These are phyloP conservation scores for Cymodocea nodosa DNA, from an alignment of 116 monocot genomes.

Conservation along the genomic window DNA sequence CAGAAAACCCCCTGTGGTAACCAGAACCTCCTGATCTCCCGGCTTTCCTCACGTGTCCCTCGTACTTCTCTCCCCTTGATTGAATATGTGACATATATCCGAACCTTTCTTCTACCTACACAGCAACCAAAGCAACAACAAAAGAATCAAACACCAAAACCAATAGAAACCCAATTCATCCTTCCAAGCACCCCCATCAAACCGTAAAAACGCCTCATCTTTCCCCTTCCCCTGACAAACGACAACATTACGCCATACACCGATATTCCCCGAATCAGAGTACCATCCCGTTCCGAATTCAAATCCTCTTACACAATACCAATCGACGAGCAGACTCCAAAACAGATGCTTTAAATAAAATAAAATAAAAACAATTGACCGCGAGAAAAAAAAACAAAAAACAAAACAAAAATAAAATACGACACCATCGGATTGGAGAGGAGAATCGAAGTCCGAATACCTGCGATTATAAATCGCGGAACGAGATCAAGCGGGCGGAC, in stretches of 20 bases:
- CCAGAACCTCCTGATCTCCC: constrained; percentile 47
- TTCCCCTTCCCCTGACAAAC: not conserved
- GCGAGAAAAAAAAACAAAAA: too few relatives aligned
- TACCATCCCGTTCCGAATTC: not conserved
- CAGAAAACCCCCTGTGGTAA: constrained; percentile 29
- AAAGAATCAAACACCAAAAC: not conserved
- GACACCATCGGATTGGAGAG: too few relatives aligned
- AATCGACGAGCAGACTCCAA: not conserved
- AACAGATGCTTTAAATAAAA: too few relatives aligned
- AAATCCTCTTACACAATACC: not conserved
- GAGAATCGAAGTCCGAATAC: not conserved
- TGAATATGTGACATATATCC: constrained; percentile 84
- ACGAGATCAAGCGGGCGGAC: not conserved
- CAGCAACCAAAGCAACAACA: not conserved
- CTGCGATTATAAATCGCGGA: not conserved
- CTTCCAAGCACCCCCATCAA: not conserved
- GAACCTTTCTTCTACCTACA: constrained; percentile 15
- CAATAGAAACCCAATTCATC: not conserved
- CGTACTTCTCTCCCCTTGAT: constrained; percentile 58
- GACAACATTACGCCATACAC: not conserved
- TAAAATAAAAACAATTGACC: too few relatives aligned
- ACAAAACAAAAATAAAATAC: too few relatives aligned
- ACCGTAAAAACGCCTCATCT: not conserved
- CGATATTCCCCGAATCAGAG: not conserved
- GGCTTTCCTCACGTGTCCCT: constrained; percentile 40